These are phyloP conservation scores for Yamadazyma friedrichii DNA, from an alignment of 1,139 yeast genomes.

Conservation along the genomic window DNA sequence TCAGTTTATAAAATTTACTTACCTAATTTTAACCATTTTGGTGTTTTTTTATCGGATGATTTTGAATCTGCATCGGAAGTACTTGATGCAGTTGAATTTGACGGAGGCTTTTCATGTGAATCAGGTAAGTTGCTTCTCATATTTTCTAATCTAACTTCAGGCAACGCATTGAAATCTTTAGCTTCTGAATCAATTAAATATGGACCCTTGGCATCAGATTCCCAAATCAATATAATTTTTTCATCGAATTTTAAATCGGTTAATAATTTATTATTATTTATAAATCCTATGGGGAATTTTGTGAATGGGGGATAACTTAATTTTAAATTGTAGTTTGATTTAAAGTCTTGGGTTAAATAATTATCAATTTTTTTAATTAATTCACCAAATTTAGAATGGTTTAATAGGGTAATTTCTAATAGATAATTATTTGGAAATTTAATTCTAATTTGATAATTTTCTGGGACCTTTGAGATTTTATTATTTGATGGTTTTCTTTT, in stretches of 20 bases:
- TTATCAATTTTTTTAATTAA: slow-evolving; percentile 37
- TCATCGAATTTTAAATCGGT: slow-evolving; percentile 35
- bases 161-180: slow-evolving; percentile 33
- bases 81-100: not conserved
- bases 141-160: slow-evolving; percentile 37
- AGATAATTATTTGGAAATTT: slow-evolving; percentile 54
- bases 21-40: slow-evolving; percentile 10
- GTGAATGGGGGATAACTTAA: slow-evolving; percentile 47
- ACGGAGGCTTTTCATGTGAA: slow-evolving; percentile 4
- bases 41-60: slow-evolving; percentile 3
- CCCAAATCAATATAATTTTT: slow-evolving; percentile 39
- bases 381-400: slow-evolving; percentile 37
- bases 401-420: slow-evolving; percentile 23
- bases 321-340: slow-evolving; percentile 33
- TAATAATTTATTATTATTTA: slow-evolving; percentile 30
- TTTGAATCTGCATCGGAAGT: not conserved
- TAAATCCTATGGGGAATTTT: slow-evolving; percentile 29
- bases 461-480: slow-evolving; percentile 17
- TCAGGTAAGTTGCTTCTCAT: slow-evolving; percentile 29
- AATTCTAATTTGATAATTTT: slow-evolving; percentile 40
- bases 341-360: slow-evolving; percentile 35
- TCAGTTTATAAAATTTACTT: slow-evolving; percentile 1
- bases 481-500: slow-evolving; percentile 14
- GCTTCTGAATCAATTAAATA: slow-evolving; percentile 21
- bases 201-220: slow-evolving; percentile 20